A percentile compares a stretch with the other conserved stretches of the same genome.
phyloP scores from a whole-genome alignment of 257 asterid genomes.

The Leptodermis oblonga region DNA sequence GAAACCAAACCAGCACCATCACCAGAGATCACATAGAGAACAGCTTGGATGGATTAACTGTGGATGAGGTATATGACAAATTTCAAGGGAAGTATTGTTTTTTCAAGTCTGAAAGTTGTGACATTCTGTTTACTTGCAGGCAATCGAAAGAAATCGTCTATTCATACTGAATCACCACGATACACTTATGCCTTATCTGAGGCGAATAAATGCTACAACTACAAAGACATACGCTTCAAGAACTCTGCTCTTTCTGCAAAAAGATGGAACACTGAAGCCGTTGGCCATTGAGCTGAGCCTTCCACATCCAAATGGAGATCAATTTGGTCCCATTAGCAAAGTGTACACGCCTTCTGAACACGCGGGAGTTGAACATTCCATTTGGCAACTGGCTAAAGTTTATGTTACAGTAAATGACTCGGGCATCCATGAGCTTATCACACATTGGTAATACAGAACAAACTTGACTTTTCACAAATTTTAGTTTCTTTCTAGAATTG shows the following conservation, averaged over 20 bases:
- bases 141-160: conserved; percentile 40
- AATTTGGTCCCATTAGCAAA: conserved; percentile 44
- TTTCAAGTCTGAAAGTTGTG: neutral
- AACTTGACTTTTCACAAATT: neutral
- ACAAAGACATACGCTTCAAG: conserved; percentile 64
- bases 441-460: conserved; percentile 53
- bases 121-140: conserved; percentile 30
- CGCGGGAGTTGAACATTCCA: conserved; percentile 42
- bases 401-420: conserved; percentile 69
- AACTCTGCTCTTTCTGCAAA: conserved; percentile 56
- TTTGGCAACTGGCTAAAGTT: conserved; percentile 86
- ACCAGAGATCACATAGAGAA: conserved; percentile 41
- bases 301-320: conserved; percentile 61
- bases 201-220: conserved; percentile 50
- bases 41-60: conserved; percentile 44
- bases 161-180: conserved; percentile 74
- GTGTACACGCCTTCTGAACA: conserved; percentile 59
- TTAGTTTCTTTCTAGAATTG: neutral
- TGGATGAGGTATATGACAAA: conserved; percentile 43
- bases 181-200: conserved; percentile 55
- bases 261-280: conserved; percentile 63
- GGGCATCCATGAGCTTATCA: conserved; percentile 63
- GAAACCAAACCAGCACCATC: conserved; percentile 58
- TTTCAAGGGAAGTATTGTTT: neutral
- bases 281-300: conserved; percentile 75